These are phyloP conservation scores for Leccinum ochraceum DNA, from an alignment of 768 basidiomycete species.

Conservation along the genomic window DNA sequence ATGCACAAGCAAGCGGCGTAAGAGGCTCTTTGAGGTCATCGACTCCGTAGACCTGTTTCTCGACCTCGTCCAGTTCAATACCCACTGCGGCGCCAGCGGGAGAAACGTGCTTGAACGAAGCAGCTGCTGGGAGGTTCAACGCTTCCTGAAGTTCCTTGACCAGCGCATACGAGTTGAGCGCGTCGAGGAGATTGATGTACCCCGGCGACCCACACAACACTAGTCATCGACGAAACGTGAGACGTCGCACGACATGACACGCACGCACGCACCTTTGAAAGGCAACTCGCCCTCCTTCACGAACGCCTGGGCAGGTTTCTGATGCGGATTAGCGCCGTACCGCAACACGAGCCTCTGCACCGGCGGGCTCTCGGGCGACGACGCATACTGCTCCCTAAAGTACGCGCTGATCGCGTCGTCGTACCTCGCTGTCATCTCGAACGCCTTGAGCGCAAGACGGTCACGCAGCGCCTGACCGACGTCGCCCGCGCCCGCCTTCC, in stretches of 20 bases:
- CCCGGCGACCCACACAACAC: constrained; percentile 94
- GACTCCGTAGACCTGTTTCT: constrained; percentile 95
- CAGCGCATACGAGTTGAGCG: constrained; percentile 94
- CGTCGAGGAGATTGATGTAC: constrained; percentile 98
- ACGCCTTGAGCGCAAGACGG: constrained; percentile 92
- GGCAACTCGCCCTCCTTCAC: constrained; percentile 87
- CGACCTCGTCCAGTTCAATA: constrained; percentile 73
- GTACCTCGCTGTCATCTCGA: constrained; percentile 94
- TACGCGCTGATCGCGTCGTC: constrained; percentile 96
- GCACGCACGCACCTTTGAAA: constrained; percentile 70
- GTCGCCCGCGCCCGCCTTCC: constrained; percentile 72
- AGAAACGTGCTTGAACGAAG: constrained; percentile 99
- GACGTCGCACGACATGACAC: neutral
- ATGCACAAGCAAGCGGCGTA: constrained; percentile 87
- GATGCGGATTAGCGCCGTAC: constrained; percentile 98
- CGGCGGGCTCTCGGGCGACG: constrained; percentile 72
- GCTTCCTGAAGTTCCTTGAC: constrained; percentile 92
- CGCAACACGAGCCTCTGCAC: constrained; percentile 86
- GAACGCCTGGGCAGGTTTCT: constrained; percentile 97
- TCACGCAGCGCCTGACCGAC: constrained; percentile 71
- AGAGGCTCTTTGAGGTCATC: constrained; percentile 91
- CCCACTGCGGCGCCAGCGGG: constrained; percentile 97
- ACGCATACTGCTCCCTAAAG: constrained; percentile 94
- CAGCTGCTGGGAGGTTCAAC: constrained; percentile 88
- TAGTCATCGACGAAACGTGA: constrained; percentile 31